Base-by-base conservation (phyloP, 208 protist species). In the Trypanosoma mega region DNA sequence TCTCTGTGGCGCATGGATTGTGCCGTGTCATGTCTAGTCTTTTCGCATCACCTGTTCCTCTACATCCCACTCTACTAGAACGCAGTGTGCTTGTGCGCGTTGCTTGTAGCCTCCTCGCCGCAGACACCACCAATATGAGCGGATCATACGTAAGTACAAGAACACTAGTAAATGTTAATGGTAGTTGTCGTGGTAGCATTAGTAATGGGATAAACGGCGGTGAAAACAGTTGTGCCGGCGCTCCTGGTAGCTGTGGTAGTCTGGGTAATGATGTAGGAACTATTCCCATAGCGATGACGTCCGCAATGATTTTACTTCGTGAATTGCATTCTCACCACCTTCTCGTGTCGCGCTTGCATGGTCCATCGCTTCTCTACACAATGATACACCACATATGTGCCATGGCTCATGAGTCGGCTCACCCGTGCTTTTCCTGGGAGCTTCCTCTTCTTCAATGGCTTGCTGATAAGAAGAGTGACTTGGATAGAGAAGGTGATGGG, bases 51-150 rank as follows among this genome's bases (percentile, higher is more conserved):
- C 50, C 53, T 33, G 9, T 67, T 26, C 34, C 52, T 3, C 24
- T 67, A 18, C 47, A 66, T 18, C 43, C 52, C 16, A 74, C 58
- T 23, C 37, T 62, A 29, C 5, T 11, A 18, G 52, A 63, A 36
- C 30, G 59, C 9, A 31, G 12, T 54, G 27, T 58, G 29, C 3
- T 67, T 2, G 31, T 68, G 31, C 68, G 68, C 36, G 31, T 74
- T 11, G 52, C 54, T 2, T 74, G 68, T 31, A 55, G 61, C 41
- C 53, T 66, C 34, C 52, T 74, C 46, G 20, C 59, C 33, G 39
- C 58, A 20, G 44, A 72, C 50, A n/a, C n/a, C n/a, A n/a, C n/a
- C n/a, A n/a, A n/a, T n/a, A n/a, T n/a, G n/a, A n/a, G n/a, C n/a
- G n/a, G n/a, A n/a, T n/a, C n/a, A n/a, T n/a, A n/a, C n/a, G n/a